Conservation (phyloP, 2,329 filamentous ascomycete genomes). For the Hirsutella minnesotensis region DNA sequence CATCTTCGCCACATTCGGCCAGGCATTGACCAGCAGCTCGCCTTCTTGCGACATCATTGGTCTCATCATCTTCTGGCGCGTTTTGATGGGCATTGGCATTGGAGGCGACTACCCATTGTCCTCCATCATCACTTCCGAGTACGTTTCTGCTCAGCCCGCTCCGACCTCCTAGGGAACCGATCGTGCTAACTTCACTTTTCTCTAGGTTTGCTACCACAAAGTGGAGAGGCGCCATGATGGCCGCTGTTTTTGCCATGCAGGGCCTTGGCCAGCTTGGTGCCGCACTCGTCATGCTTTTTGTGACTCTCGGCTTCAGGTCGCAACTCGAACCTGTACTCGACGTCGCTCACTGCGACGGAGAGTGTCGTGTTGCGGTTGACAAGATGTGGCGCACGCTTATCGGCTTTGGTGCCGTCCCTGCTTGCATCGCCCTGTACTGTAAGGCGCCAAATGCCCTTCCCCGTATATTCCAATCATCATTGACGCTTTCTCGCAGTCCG, state of each 20-base stretch:
- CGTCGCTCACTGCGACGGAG: slow-evolving; percentile 38
- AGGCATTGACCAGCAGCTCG: slow-evolving; percentile 54
- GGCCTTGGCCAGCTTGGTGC: slow-evolving; percentile 69
- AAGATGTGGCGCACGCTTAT: slow-evolving; percentile 82
- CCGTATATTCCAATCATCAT: not conserved
- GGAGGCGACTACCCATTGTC: slow-evolving; percentile 63
- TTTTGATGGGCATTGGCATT: slow-evolving; percentile 48
- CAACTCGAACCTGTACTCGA: slow-evolving; percentile 41
- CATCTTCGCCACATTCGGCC: slow-evolving; percentile 65
- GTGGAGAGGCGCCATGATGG: slow-evolving; percentile 82
- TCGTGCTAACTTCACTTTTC: not conserved
- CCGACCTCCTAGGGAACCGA: not conserved
- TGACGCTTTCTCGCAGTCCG: slow-evolving; percentile 28
- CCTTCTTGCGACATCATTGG: slow-evolving; percentile 51
- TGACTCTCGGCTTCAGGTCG: slow-evolving; percentile 58
- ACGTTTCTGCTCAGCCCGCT: slow-evolving; percentile 6
- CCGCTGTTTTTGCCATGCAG: slow-evolving; percentile 77
- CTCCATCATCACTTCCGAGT: slow-evolving; percentile 77
- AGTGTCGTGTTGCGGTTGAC: slow-evolving; percentile 44
- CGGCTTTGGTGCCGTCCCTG: slow-evolving; percentile 70
- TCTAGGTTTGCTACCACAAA: slow-evolving; percentile 59
- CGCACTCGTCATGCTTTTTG: slow-evolving; percentile 64
- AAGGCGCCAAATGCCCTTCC: slow-evolving; percentile 6
- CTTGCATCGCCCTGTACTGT: slow-evolving; percentile 70
- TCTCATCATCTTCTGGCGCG: slow-evolving; percentile 69